Evolutionary conservation across 768 basidiomycete species (phyloP).

Genomic region (Sarcodon aspratus): DNA sequence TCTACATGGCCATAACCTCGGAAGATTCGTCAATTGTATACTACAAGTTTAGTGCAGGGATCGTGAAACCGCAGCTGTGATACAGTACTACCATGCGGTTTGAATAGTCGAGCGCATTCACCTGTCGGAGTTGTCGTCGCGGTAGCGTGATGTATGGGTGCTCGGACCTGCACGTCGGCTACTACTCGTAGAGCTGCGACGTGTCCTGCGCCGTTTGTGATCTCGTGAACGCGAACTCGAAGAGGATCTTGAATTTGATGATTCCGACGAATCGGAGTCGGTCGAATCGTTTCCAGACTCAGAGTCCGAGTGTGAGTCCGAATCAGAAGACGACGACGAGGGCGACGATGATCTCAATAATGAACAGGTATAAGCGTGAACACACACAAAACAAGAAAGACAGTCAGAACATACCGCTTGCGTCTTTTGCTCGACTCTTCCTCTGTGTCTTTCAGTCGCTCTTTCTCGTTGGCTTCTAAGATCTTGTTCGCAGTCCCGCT

Average conservation of each 20-base stretch:
- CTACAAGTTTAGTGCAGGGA: conserved; percentile 70
- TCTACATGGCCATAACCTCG: conserved; percentile 63
- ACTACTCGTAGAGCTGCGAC: conserved; percentile 13
- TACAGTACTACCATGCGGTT: background rate
- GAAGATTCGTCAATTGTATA: conserved; percentile 80
- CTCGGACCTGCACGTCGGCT: background rate
- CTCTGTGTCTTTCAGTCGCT: conserved; percentile 35
- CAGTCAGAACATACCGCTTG: conserved; percentile 18
- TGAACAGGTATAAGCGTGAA: background rate
- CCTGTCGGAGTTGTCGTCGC: background rate
- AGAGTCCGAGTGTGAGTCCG: conserved; percentile 34
- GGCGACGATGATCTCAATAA: conserved; percentile 5
- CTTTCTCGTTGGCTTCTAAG: conserved; percentile 73
- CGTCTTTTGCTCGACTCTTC: conserved; percentile 14
- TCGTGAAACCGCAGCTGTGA: conserved; percentile 45
- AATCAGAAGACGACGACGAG: conserved; percentile 14
- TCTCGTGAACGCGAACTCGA: conserved; percentile 31
- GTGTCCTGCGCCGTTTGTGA: conserved; percentile 21
- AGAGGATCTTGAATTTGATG: too few species aligned
- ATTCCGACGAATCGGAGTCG: conserved; percentile 28
- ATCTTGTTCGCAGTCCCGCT: conserved; percentile 80
- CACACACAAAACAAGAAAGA: background rate
- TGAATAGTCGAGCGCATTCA: too few species aligned
- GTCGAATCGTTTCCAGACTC: conserved; percentile 25
- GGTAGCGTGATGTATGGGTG: background rate